phyloP scores from a whole-genome alignment of 1,284 basidiomycete species.

The Bjerkandera adusta region DNA sequence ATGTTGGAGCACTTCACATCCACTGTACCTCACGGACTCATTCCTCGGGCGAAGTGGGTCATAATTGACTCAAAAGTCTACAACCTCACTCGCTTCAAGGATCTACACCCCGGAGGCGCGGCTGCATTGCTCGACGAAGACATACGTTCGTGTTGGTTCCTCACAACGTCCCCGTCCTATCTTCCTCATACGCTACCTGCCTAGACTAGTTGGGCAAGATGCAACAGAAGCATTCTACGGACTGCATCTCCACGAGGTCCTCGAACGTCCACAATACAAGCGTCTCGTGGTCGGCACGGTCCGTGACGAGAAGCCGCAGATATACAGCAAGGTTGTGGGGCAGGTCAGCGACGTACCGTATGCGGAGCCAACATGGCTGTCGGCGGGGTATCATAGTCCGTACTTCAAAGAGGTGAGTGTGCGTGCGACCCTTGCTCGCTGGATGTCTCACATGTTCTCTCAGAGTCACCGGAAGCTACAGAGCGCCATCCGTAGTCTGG shows the following conservation, averaged over 20 bases:
- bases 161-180: background rate
- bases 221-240: conserved; percentile 86
- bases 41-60: conserved; percentile 56
- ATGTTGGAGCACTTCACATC: background rate
- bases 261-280: conserved; percentile 71
- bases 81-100: conserved; percentile 75
- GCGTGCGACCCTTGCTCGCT: background rate
- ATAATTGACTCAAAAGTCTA: conserved; percentile 84
- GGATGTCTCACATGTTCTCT: background rate
- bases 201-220: conserved; percentile 68
- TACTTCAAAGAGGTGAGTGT: conserved; percentile 67
- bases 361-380: conserved; percentile 81
- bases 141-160: conserved; percentile 51
- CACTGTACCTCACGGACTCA: background rate
- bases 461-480: conserved; percentile 52
- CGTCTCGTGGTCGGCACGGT: conserved; percentile 72
- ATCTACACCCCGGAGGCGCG: conserved; percentile 81
- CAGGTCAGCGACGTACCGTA: conserved; percentile 74
- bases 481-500: conserved; percentile 44
- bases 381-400: conserved; percentile 63
- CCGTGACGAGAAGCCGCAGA: conserved; percentile 60
- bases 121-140: conserved; percentile 73
- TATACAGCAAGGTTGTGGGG: conserved; percentile 52
- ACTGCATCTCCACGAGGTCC: conserved; percentile 78
- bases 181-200: background rate